These are phyloP conservation scores for Phoenix roebelenii DNA, from an alignment of 176 grass and related monocot genomes.

Conservation along the genomic window DNA sequence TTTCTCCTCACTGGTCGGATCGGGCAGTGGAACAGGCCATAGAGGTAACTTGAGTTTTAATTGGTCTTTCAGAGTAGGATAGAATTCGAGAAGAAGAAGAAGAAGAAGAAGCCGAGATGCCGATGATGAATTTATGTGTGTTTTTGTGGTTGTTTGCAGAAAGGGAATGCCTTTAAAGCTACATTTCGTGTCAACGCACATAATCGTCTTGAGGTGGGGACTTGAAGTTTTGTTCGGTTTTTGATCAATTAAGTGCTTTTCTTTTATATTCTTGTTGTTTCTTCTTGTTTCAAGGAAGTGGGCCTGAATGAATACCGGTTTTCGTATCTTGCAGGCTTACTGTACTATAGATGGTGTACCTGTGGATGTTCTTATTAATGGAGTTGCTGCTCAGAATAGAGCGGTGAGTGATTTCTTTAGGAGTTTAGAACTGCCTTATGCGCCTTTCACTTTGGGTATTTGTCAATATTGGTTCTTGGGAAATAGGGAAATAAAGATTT, in stretches of 20 bases:
- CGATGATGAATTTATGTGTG: background rate
- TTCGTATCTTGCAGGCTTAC: constrained; percentile 57
- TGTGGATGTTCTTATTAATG: constrained; percentile 74
- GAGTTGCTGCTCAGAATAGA: constrained; percentile 67
- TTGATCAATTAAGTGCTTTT: too few species aligned
- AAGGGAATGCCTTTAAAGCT: constrained; percentile 53
- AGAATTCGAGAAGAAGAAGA: background rate
- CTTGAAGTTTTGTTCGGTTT: background rate
- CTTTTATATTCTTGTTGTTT: too few species aligned
- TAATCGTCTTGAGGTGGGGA: constrained; percentile 62
- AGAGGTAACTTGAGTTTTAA: constrained; percentile 36
- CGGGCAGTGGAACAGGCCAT: constrained; percentile 52
- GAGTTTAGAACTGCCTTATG: background rate
- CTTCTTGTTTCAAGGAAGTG: too few species aligned
- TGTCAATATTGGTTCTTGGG: too few species aligned
- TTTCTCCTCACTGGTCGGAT: constrained; percentile 59
- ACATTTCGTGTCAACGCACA: constrained; percentile 79
- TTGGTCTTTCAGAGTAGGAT: constrained; percentile 4
- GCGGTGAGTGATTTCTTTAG: constrained; percentile 40
- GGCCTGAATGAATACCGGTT: background rate
- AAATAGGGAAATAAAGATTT: too few species aligned
- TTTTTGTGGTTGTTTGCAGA: constrained; percentile 32
- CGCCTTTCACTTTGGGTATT: too few species aligned
- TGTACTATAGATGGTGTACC: constrained; percentile 75
- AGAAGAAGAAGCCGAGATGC: too few species aligned